A percentile compares a stretch with the other conserved stretches of the same genome.
phyloP scores from a whole-genome alignment of 73 alveolate genomes.

The Paraurostyla sp. region DNA sequence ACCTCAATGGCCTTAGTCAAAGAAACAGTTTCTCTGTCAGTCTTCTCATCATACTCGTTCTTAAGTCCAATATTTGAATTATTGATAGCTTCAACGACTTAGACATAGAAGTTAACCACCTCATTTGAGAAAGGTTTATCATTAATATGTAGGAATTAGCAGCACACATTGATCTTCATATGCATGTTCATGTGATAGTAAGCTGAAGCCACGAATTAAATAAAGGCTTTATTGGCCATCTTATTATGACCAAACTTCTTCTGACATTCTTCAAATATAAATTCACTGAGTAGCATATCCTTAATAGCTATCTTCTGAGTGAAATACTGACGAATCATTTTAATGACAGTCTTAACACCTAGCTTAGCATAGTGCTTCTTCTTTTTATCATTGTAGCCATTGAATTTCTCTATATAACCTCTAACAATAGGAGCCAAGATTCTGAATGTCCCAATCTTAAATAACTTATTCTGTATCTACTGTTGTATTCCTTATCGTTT shows the following conservation, averaged over 20 bases:
- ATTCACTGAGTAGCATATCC: constrained; percentile 27
- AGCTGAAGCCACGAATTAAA: constrained; percentile 53
- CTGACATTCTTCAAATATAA: constrained; percentile 56
- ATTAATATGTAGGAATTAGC: constrained; percentile 42
- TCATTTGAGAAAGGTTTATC: constrained; percentile 49
- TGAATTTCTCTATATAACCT: constrained; percentile 15
- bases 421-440: constrained; percentile 23
- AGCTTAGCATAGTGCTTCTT: constrained; percentile 63
- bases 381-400: constrained; percentile 29
- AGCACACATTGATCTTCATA: not conserved
- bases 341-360: constrained; percentile 40
- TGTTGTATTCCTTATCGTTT: constrained; percentile 54
- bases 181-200: constrained; percentile 17
- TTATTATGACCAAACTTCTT: constrained; percentile 57
- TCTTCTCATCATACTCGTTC: constrained; percentile 28
- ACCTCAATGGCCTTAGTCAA: constrained; percentile 61
- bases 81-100: constrained; percentile 31
- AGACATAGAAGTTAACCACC: constrained; percentile 44
- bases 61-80: constrained; percentile 16
- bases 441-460: constrained; percentile 45
- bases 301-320: not conserved
- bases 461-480: constrained; percentile 17
- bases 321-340: constrained; percentile 50
- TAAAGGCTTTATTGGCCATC: constrained; percentile 60
- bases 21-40: constrained; percentile 11